Percentiles rank a stretch among this genome's conserved stretches.
Conservation (phyloP, 202 grass and related monocot species). For the Setaria viridis region DNA sequence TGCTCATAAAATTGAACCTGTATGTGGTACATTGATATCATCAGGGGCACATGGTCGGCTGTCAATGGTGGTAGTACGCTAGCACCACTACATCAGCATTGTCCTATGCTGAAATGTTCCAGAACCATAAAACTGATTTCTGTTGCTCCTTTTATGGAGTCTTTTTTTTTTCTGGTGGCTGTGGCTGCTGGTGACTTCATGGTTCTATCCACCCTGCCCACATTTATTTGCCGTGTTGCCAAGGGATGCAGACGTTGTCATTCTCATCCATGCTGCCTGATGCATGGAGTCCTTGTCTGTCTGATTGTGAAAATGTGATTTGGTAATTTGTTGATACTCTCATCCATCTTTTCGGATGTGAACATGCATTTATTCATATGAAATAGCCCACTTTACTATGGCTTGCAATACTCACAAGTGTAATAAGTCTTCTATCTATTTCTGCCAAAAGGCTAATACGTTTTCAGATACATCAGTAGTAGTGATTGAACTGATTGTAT, state of each 20-base stretch:
- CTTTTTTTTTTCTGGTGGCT: constrained; percentile 4
- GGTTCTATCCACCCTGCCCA: constrained; percentile 38
- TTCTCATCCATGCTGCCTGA: not conserved
- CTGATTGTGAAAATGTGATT: constrained; percentile 1
- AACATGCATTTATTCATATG: not conserved
- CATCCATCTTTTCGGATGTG: not conserved
- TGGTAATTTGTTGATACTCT: not conserved
- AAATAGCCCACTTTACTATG: not conserved
- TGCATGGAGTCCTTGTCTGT: not conserved
- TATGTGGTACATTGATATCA: constrained; percentile 12
- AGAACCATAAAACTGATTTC: constrained; percentile 35
- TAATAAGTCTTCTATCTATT: too few species aligned
- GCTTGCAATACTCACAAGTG: not conserved
- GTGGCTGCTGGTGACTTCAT: constrained; percentile 43
- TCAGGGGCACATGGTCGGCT: constrained; percentile 43
- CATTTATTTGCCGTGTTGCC: constrained; percentile 46
- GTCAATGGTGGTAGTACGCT: constrained; percentile 27
- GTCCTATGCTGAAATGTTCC: constrained; percentile 44
- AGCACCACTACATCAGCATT: constrained; percentile 36
- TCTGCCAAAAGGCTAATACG: too few species aligned
- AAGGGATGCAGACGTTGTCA: not conserved
- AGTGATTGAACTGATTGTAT: not conserved
- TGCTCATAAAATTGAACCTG: constrained; percentile 21
- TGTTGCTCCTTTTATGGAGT: constrained; percentile 26
- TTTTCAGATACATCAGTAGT: not conserved